Conservation (phyloP, 257 asterid genomes). For the Echium plantagineum region DNA sequence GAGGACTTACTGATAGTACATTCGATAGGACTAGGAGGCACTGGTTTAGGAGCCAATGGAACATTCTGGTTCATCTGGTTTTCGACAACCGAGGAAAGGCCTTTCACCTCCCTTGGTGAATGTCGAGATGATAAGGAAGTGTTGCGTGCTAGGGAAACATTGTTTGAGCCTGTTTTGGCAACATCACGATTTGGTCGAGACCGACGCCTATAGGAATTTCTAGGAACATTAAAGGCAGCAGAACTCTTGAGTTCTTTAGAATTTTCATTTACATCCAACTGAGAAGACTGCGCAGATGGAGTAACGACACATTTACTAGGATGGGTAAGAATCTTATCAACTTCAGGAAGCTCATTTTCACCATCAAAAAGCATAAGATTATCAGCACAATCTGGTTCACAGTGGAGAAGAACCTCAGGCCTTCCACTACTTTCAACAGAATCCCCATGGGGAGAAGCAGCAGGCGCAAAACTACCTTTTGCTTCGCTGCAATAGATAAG, state of each 20-base stretch:
- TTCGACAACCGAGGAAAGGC: slow-evolving; percentile 30
- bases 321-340: slow-evolving; percentile 34
- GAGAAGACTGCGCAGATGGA: slow-evolving; percentile 36
- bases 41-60: slow-evolving; percentile 20
- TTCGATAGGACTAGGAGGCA: slow-evolving; percentile 28
- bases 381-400: slow-evolving; percentile 84
- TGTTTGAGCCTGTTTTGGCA: slow-evolving; percentile 48
- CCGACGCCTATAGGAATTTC: slow-evolving; percentile 69
- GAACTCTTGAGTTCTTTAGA: slow-evolving; percentile 41
- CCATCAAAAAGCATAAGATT: slow-evolving; percentile 71
- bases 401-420: slow-evolving; percentile 44
- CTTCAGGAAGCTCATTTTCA: slow-evolving; percentile 54
- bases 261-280: slow-evolving; percentile 30
- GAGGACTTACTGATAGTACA: slow-evolving; percentile 25
- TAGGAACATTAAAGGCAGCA: slow-evolving; percentile 45
- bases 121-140: slow-evolving; percentile 38
- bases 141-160: slow-evolving; percentile 38
- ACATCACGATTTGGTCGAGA: slow-evolving; percentile 59
- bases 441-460: slow-evolving; percentile 81
- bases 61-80: slow-evolving; percentile 25
- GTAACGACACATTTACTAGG: slow-evolving; percentile 40
- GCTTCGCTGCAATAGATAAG: slow-evolving; percentile 46
- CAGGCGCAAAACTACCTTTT: slow-evolving; percentile 70
- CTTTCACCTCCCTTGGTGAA: slow-evolving; percentile 31
- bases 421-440: slow-evolving; percentile 86